Percentiles rank a stretch among this genome's conserved stretches.
These are phyloP conservation scores for Curvularia lunata DNA, from an alignment of 2,329 filamentous ascomycete genomes.

Conservation along the genomic window DNA sequence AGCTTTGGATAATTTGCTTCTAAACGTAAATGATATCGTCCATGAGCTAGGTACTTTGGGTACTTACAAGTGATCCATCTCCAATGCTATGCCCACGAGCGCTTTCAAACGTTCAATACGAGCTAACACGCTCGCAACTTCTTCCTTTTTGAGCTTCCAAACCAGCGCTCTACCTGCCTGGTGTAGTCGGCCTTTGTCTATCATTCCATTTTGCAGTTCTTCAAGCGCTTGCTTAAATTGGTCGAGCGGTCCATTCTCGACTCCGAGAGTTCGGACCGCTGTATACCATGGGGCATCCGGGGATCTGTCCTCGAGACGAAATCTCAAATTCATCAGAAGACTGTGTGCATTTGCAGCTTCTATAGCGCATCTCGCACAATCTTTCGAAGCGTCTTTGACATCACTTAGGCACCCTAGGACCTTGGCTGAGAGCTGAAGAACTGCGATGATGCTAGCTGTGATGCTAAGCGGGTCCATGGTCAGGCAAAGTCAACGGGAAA, in stretches of 20 bases:
- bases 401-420: not conserved
- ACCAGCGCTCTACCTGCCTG: not conserved
- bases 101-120: conserved; percentile 29
- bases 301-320: not conserved
- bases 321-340: not conserved
- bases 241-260: not conserved
- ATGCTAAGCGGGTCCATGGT: not conserved
- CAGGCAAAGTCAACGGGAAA: not conserved
- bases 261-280: not conserved
- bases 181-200: not conserved
- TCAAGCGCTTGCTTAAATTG: not conserved
- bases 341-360: not conserved
- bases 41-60: not conserved
- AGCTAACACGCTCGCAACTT: not conserved
- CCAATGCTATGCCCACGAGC: conserved; percentile 23
- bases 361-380: not conserved
- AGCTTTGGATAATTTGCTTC: conserved; percentile 22
- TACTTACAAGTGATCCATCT: conserved; percentile 35
- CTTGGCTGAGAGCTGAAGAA: not conserved
- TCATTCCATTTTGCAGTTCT: not conserved
- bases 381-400: not conserved
- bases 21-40: conserved; percentile 5
- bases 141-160: not conserved
- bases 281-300: not conserved
- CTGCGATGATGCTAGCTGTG: not conserved